Conservation (phyloP, 1,284 basidiomycete species). For the Pulveroboletus ridleyi region DNA sequence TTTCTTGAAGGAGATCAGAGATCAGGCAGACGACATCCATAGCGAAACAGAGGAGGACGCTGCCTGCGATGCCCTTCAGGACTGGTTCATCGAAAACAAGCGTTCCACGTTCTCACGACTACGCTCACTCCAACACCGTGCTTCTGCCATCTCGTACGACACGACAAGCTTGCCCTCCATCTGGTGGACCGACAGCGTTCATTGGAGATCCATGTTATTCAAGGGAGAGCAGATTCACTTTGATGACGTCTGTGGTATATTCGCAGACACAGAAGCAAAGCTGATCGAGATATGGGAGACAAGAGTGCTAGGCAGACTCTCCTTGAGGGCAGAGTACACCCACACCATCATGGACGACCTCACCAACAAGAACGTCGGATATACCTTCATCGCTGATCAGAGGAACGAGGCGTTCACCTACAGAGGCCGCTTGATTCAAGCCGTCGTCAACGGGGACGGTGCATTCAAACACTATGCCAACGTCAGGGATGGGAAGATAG, state of each 20-base stretch:
- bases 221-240: constrained; percentile 27
- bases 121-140: constrained; percentile 31
- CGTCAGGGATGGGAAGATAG: background rate
- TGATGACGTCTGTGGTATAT: constrained; percentile 19
- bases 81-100: constrained; percentile 31
- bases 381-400: constrained; percentile 2
- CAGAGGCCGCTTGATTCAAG: background rate
- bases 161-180: constrained; percentile 28
- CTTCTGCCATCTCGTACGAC: constrained; percentile 24
- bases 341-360: background rate
- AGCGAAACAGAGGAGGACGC: too few relatives aligned
- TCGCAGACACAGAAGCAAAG: constrained; percentile 16
- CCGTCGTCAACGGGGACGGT: accelerated
- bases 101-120: constrained; percentile 26
- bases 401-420: too few relatives aligned
- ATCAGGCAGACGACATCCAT: background rate
- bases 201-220: constrained; percentile 25
- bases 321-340: constrained; percentile 22
- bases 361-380: constrained; percentile 12
- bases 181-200: constrained; percentile 32
- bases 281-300: constrained; percentile 27
- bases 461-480: background rate
- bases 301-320: constrained; percentile 20
- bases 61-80: constrained; percentile 7
- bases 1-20: constrained; percentile 22